A percentile compares a stretch with the other conserved stretches of the same genome.
These are phyloP conservation scores for Psilocybe sp. DNA, from an alignment of 768 basidiomycete genomes.

Conservation along the genomic window DNA sequence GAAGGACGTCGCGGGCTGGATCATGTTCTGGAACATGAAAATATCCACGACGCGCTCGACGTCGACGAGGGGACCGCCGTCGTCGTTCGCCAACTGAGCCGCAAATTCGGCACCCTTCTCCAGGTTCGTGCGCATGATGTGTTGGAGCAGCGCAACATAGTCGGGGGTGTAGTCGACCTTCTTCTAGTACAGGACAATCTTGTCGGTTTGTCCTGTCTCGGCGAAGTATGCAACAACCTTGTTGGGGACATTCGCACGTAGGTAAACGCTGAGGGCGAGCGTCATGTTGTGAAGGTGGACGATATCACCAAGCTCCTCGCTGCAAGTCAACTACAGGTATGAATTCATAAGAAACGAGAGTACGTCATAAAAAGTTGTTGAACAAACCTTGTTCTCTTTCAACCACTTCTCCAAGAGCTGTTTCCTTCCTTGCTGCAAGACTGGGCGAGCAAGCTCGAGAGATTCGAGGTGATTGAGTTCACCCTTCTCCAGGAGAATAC, in stretches of 20 bases:
- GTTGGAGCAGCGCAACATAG: constrained; percentile 88
- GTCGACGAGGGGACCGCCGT: constrained; percentile 88
- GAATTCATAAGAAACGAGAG: background rate
- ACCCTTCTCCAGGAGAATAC: constrained; percentile 97
- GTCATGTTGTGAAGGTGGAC: constrained; percentile 96
- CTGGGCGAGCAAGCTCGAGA: constrained; percentile 92
- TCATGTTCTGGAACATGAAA: constrained; percentile 99
- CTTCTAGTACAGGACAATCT: constrained; percentile 96
- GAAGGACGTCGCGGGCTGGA: constrained; percentile 98
- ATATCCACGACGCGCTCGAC: constrained; percentile 96
- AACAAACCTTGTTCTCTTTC: constrained; percentile 92
- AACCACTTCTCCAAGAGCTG: constrained; percentile 98
- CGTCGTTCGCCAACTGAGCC: constrained; percentile 90
- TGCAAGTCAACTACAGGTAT: constrained; percentile 82
- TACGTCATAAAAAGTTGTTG: background rate
- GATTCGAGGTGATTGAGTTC: constrained; percentile 97
- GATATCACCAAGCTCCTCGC: constrained; percentile 96
- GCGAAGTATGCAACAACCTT: constrained; percentile 99
- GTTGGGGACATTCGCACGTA: constrained; percentile 96
- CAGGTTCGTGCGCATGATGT: constrained; percentile 93
- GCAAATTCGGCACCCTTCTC: constrained; percentile 99
- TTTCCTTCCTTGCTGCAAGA: constrained; percentile 93
- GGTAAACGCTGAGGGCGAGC: constrained; percentile 93
- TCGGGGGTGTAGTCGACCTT: constrained; percentile 94
- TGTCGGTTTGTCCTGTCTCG: constrained; percentile 97